phyloP scores from a whole-genome alignment of 2,329 filamentous ascomycete genomes.

The Thelonectria blattea region DNA sequence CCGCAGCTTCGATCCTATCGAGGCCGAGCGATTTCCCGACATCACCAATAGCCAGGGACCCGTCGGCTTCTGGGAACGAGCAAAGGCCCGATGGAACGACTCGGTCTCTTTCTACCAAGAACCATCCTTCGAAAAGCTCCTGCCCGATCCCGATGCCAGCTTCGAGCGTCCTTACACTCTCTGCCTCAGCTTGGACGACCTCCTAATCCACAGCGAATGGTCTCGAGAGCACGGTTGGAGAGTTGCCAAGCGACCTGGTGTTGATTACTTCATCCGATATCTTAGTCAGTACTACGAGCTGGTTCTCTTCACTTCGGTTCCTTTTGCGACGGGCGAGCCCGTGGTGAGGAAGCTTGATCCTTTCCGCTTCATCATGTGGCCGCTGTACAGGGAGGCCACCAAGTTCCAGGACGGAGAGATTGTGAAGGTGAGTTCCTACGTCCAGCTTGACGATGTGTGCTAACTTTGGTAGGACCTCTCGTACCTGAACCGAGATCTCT shows the following conservation, averaged over 20 bases:
- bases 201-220: conserved; percentile 96
- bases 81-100: conserved; percentile 74
- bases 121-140: conserved; percentile 89
- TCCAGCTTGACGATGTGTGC: neutral
- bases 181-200: conserved; percentile 89
- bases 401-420: conserved; percentile 96
- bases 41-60: conserved; percentile 81
- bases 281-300: conserved; percentile 98
- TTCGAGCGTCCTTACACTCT: conserved; percentile 90
- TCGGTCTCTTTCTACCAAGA: conserved; percentile 94
- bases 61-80: conserved; percentile 79
- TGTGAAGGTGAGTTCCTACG: conserved; percentile 74
- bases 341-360: conserved; percentile 93
- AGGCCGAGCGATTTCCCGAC: conserved; percentile 71
- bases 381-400: conserved; percentile 94
- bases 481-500: conserved; percentile 94
- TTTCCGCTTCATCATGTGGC: conserved; percentile 94
- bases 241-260: conserved; percentile 89
- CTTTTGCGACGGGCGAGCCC: conserved; percentile 82
- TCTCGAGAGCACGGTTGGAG: conserved; percentile 92
- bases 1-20: conserved; percentile 86
- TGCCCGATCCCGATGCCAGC: conserved; percentile 80
- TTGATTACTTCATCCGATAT: conserved; percentile 97
- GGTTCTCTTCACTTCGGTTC: conserved; percentile 91
- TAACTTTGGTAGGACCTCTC: conserved; percentile 76